A percentile compares a stretch with the other conserved stretches of the same genome.
These are phyloP conservation scores for Lycium barbarum DNA, from an alignment of 257 asterid species.

Conservation along the genomic window DNA sequence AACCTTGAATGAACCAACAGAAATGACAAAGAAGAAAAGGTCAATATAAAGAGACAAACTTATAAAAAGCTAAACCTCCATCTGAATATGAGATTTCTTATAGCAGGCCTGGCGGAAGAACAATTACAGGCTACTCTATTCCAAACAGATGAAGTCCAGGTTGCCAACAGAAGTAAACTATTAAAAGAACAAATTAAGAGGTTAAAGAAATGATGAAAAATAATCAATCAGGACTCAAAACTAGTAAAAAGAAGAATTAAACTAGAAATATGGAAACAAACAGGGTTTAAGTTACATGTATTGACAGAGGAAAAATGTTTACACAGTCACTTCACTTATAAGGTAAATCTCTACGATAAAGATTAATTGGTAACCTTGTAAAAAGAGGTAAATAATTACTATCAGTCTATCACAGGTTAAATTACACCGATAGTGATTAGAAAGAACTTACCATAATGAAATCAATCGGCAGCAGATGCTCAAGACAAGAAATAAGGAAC, in stretches of 20 bases:
- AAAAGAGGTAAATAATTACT: not conserved
- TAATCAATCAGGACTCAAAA: not conserved
- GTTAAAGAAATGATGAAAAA: not conserved
- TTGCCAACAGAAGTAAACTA: too few relatives aligned
- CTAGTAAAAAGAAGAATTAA: not conserved
- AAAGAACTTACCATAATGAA: not conserved
- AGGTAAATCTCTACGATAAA: not conserved
- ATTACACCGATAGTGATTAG: not conserved
- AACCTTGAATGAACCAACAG: not conserved
- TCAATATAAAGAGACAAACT: not conserved
- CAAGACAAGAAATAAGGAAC: not conserved
- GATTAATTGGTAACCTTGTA: not conserved
- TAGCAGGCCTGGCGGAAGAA: not conserved
- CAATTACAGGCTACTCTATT: not conserved
- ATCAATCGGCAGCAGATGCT: not conserved
- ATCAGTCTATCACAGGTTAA: not conserved
- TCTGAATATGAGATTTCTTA: not conserved
- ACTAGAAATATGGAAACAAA: not conserved
- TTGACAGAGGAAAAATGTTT: not conserved
- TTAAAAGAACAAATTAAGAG: not conserved
- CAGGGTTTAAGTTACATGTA: not conserved
- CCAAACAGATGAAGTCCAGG: not conserved
- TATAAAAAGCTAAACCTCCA: not conserved
- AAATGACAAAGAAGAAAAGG: not conserved
- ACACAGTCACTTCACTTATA: not conserved